Conservation (phyloP, 306 rosid genomes). For the Arachis hypogaea region DNA sequence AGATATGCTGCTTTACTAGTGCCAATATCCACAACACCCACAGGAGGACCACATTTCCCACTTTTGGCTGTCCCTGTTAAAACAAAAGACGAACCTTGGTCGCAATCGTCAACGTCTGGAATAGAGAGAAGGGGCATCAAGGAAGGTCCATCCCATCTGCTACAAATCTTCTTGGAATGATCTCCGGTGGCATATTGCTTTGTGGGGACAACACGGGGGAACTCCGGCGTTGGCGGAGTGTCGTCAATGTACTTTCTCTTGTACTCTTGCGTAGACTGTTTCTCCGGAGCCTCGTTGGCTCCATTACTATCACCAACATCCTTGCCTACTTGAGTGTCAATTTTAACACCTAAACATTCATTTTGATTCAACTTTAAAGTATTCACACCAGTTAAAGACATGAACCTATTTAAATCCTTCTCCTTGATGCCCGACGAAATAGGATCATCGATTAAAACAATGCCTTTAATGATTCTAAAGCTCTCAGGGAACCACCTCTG, state of each 20-base stretch:
- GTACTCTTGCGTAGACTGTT: constrained; percentile 34
- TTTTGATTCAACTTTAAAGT: constrained; percentile 49
- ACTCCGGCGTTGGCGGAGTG: constrained; percentile 1
- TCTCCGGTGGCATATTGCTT: constrained; percentile 33
- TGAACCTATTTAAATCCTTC: constrained; percentile 54
- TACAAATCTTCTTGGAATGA: constrained; percentile 39
- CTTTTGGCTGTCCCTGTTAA: constrained; percentile 63
- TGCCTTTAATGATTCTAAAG: constrained; percentile 66
- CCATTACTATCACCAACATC: constrained; percentile 21
- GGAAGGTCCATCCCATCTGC: constrained; percentile 45
- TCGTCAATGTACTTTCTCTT: constrained; percentile 44
- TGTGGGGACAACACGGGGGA: constrained; percentile 22
- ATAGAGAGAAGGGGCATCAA: constrained; percentile 55
- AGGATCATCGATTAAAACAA: constrained; percentile 61
- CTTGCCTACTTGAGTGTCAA: constrained; percentile 15
- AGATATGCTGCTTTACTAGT: constrained; percentile 58
- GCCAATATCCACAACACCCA: constrained; percentile 73
- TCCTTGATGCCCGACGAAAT: constrained; percentile 38
- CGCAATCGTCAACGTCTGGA: constrained; percentile 37
- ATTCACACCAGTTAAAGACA: constrained; percentile 47
- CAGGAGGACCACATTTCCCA: constrained; percentile 57
- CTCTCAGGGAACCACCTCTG: constrained; percentile 74
- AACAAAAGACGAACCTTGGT: constrained; percentile 42
- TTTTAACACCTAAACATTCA: constrained; percentile 35
- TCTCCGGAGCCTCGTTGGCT: neutral